These are phyloP conservation scores for Malassezia restricta DNA, from an alignment of 1,284 basidiomycete species.

Conservation along the genomic window DNA sequence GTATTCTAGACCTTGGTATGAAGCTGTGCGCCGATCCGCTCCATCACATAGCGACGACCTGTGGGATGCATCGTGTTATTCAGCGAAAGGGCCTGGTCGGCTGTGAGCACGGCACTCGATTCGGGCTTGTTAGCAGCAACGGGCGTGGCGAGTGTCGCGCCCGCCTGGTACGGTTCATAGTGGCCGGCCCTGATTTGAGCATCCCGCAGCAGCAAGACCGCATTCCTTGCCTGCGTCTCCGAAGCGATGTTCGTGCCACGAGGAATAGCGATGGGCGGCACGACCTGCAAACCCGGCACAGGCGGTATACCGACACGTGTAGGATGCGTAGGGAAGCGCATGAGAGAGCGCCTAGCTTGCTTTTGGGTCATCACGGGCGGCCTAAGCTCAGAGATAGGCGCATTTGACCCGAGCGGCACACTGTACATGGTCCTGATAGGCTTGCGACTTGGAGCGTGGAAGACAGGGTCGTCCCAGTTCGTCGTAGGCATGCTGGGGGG, in stretches of 20 bases:
- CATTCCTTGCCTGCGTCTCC: background rate
- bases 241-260: background rate
- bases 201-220: background rate
- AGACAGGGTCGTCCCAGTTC: constrained; percentile 8
- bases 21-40: constrained; percentile 8
- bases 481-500: background rate
- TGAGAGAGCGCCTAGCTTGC: constrained; percentile 1
- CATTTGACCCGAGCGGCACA: background rate
- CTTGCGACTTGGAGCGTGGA: constrained; percentile 5
- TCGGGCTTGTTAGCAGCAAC: background rate
- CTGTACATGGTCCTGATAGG: background rate
- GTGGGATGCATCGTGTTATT: constrained; percentile 10
- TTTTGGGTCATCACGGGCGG: background rate
- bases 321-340: constrained; percentile 4
- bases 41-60: constrained; percentile 9
- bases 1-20: background rate
- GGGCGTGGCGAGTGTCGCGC: background rate
- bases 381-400: background rate
- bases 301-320: constrained; percentile 1
- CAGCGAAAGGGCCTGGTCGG: constrained; percentile 10
- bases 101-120: background rate
- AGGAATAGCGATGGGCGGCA: constrained; percentile 12
- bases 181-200: constrained; percentile 8
- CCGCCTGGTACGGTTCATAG: constrained; percentile 7
- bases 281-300: background rate